phyloP scores from a whole-genome alignment of 805 yeast species.

The Saccharomyces mikatae region DNA sequence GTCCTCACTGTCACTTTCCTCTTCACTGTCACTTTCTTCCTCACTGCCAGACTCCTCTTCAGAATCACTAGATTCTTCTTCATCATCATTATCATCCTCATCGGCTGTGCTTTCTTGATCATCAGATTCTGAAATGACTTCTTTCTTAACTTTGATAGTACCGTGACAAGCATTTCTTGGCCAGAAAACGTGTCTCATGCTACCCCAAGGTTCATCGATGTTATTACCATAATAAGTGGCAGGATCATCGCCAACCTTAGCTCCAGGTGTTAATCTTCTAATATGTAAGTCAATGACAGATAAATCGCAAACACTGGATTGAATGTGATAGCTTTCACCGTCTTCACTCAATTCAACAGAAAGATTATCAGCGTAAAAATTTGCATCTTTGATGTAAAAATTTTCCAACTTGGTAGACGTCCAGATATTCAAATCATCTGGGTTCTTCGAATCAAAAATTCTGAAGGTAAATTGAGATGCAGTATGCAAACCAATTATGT shows the following conservation, averaged over 20 bases:
- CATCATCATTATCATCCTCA: conserved; percentile 11
- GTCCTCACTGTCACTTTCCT: conserved; percentile 10
- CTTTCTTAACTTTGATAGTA: conserved; percentile 40
- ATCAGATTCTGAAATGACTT: conserved; percentile 8
- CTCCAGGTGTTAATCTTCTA: conserved; percentile 61
- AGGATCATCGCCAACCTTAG: conserved; percentile 87
- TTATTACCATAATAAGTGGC: conserved; percentile 81
- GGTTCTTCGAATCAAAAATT: conserved; percentile 38
- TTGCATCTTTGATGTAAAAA: conserved; percentile 62
- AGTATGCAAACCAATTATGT: conserved; percentile 75
- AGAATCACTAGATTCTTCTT: conserved; percentile 10
- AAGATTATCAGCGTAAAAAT: conserved; percentile 71
- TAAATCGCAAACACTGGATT: conserved; percentile 59
- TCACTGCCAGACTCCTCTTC: conserved; percentile 8
- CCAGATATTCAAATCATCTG: conserved; percentile 47
- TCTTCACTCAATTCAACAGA: conserved; percentile 53
- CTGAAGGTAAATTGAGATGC: conserved; percentile 94
- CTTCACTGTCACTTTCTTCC: neutral
- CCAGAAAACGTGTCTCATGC: conserved; percentile 95
- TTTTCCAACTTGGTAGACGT: conserved; percentile 84
- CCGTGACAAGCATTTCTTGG: conserved; percentile 78
- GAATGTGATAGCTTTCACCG: conserved; percentile 43
- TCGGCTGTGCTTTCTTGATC: conserved; percentile 6
- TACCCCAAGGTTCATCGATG: conserved; percentile 84
- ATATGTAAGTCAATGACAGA: conserved; percentile 64